Conservation (phyloP, 2,329 filamentous ascomycete genomes). For the Emergomyces africanus region DNA sequence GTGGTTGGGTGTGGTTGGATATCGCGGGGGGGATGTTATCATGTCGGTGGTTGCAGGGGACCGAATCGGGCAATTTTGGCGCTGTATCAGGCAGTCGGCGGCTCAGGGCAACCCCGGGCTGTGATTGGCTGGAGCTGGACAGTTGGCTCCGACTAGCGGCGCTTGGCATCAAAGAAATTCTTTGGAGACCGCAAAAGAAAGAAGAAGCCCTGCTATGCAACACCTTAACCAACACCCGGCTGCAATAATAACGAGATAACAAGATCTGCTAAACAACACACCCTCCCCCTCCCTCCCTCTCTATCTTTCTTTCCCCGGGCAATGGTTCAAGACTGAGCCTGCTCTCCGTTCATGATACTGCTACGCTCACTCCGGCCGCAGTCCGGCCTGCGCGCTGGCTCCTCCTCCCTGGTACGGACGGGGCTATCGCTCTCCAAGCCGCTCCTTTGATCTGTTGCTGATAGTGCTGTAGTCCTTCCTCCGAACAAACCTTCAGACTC, state of each 20-base stretch:
- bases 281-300: too few species aligned
- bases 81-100: neutral
- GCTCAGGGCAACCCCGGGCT: neutral
- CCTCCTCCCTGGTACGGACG: slow-evolving; percentile 26
- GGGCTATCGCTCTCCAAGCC: neutral
- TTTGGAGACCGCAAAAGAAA: slow-evolving; percentile 5
- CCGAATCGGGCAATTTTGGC: slow-evolving; percentile 3
- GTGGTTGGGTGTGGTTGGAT: too few species aligned
- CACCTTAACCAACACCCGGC: neutral
- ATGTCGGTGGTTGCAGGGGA: neutral
- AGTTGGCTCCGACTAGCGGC: neutral
- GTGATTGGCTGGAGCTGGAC: neutral
- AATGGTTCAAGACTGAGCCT: slow-evolving; percentile 6
- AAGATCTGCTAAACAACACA: too few species aligned
- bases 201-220: too few species aligned
- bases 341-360: slow-evolving; percentile 25
- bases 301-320: neutral
- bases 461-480: slow-evolving; percentile 18
- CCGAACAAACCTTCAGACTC: slow-evolving; percentile 24
- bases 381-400: slow-evolving; percentile 29
- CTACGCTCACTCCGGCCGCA: slow-evolving; percentile 32
- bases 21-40: too few species aligned
- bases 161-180: neutral
- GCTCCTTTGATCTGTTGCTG: slow-evolving; percentile 2
- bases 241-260: neutral